Conservation (phyloP, 805 yeast genomes). For the Metschnikowia cerradonensis region DNA sequence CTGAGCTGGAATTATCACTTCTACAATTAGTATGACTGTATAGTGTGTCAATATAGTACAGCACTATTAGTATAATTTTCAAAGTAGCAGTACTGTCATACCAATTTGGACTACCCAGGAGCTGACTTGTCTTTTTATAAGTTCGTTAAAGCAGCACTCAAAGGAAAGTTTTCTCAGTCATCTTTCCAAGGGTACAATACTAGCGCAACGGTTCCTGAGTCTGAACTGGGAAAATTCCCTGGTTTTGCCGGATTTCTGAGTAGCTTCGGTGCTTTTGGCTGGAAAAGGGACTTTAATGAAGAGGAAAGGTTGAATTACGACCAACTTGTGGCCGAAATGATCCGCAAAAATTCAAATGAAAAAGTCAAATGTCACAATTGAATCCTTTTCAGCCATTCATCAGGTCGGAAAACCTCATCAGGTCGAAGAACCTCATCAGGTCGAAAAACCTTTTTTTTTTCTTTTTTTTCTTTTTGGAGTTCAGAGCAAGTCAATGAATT, state of each 20-base stretch:
- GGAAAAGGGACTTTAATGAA: conserved; percentile 2
- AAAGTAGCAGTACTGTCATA: not conserved
- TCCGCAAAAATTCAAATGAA: not conserved
- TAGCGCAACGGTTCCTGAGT: not conserved
- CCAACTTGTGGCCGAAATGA: not conserved
- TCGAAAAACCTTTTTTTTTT: too few relatives aligned
- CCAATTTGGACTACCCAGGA: conserved; percentile 13
- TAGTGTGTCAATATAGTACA: too few relatives aligned
- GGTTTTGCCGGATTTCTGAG: not conserved
- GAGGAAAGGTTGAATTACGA: not conserved
- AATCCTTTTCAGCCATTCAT: too few relatives aligned
- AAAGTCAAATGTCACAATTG: too few relatives aligned
- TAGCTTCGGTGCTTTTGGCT: conserved; percentile 4
- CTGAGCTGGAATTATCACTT: too few relatives aligned
- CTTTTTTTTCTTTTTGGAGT: too few relatives aligned
- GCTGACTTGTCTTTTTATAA: conserved; percentile 6
- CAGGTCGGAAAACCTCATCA: too few relatives aligned
- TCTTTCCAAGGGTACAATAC: not conserved
- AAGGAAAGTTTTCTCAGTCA: too few relatives aligned
- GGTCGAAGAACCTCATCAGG: too few relatives aligned
- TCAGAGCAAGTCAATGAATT: too few relatives aligned
- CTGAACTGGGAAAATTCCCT: not conserved
- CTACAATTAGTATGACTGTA: too few relatives aligned
- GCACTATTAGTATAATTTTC: too few relatives aligned
- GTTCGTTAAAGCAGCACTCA: not conserved